Percentiles rank a stretch among this genome's conserved stretches.
These are phyloP conservation scores for Pyracantha coccinea DNA, from an alignment of 331 rosid species.

Conservation along the genomic window DNA sequence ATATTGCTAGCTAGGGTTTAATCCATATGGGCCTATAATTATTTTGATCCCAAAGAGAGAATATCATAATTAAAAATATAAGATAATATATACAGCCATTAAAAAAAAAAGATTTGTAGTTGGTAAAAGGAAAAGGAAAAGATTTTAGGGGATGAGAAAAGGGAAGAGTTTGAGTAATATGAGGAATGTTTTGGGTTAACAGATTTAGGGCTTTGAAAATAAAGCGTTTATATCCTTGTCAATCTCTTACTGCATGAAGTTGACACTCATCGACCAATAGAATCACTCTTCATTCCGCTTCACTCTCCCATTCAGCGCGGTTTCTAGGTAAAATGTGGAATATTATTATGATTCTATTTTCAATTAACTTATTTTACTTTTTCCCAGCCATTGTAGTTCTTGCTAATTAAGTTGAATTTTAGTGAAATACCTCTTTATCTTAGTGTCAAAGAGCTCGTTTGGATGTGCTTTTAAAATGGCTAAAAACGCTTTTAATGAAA, in stretches of 20 bases:
- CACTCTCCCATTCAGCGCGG: neutral
- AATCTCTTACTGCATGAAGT: neutral
- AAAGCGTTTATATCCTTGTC: neutral
- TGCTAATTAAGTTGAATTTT: neutral
- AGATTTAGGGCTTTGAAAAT: neutral
- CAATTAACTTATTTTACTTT: no score
- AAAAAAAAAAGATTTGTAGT: neutral
- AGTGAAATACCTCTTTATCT: neutral
- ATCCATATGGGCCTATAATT: no score
- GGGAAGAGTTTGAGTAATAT: neutral
- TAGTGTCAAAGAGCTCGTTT: no score
- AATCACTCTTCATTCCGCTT: neutral
- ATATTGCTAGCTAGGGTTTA: neutral
- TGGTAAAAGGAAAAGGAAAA: neutral
- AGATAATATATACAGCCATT: neutral
- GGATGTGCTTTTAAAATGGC: no score
- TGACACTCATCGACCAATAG: neutral
- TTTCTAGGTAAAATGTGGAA: no score
- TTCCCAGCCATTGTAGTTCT: no score
- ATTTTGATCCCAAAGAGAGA: neutral
- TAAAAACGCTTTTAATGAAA: no score
- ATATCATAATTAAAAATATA: neutral
- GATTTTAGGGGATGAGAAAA: neutral
- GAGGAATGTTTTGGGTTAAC: constrained; percentile 2
- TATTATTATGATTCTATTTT: no score